Conservation (phyloP, 805 yeast species). For the Deakozyma indianensis region DNA sequence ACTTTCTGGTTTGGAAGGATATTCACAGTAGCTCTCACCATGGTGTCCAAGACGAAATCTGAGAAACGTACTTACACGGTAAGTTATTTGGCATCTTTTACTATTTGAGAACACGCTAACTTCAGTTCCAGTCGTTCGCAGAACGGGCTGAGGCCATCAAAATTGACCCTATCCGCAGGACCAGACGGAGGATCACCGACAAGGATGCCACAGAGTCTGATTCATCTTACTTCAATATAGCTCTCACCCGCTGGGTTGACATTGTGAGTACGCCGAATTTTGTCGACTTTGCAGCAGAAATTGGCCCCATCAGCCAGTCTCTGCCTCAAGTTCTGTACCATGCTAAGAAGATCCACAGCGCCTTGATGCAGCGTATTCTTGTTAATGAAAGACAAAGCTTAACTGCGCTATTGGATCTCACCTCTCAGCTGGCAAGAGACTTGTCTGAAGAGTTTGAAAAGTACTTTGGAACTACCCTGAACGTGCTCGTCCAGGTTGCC, state of each 20-base stretch:
- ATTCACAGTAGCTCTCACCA: too few species aligned
- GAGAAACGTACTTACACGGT: conserved; percentile 8
- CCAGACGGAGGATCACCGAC: conserved; percentile 15
- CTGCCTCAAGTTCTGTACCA: conserved; percentile 72
- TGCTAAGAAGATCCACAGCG: conserved; percentile 42
- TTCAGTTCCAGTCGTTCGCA: conserved; percentile 57
- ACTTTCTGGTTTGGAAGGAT: too few species aligned
- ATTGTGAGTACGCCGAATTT: conserved; percentile 65
- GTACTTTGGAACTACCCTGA: conserved; percentile 42
- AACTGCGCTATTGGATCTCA: conserved; percentile 67
- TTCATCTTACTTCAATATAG: conserved; percentile 61
- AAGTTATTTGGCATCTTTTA: background rate
- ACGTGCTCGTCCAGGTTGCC: conserved; percentile 36
- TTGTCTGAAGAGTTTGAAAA: conserved; percentile 80
- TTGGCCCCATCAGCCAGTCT: conserved; percentile 44
- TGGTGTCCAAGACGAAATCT: conserved; percentile 2
- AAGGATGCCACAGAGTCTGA: conserved; percentile 10
- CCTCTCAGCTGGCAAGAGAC: conserved; percentile 83
- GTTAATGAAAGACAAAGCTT: conserved; percentile 54
- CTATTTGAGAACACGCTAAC: too few species aligned
- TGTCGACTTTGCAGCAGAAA: conserved; percentile 42
- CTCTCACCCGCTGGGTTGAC: conserved; percentile 79
- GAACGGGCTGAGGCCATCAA: conserved; percentile 73
- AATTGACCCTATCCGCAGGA: conserved; percentile 49
- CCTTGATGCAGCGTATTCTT: conserved; percentile 32